A percentile compares a stretch with the other conserved stretches of the same genome.
Conservation (phyloP, 1,139 yeast genomes). For the Sugiyamaella sp. region DNA sequence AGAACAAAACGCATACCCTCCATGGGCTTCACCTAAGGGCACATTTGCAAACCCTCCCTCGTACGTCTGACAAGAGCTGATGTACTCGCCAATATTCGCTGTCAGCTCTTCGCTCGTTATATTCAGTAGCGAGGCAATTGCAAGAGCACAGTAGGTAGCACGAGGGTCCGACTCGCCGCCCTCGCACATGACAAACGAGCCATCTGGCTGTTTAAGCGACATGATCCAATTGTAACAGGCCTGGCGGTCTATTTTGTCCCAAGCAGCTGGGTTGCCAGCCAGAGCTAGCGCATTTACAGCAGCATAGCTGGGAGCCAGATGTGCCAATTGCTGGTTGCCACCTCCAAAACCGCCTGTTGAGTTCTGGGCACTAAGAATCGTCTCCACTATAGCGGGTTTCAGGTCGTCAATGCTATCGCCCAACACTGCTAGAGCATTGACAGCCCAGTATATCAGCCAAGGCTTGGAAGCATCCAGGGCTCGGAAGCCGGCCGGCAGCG, state of each 20-base stretch:
- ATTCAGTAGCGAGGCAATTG: conserved; percentile 68
- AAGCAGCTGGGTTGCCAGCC: conserved; percentile 51
- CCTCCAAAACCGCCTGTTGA: conserved; percentile 79
- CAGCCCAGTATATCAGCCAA: conserved; percentile 87
- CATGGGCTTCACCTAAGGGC: conserved; percentile 85
- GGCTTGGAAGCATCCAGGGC: conserved; percentile 84
- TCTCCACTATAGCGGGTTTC: conserved; percentile 36
- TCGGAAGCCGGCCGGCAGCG: conserved; percentile 54
- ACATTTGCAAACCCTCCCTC: conserved; percentile 95
- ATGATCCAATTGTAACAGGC: conserved; percentile 65
- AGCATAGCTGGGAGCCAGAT: conserved; percentile 85
- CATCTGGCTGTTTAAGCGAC: conserved; percentile 64
- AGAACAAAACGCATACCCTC: conserved; percentile 94
- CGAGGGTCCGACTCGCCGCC: conserved; percentile 88
- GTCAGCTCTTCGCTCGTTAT: conserved; percentile 65
- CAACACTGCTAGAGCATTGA: conserved; percentile 56
- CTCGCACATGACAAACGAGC: conserved; percentile 71
- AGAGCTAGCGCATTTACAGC: conserved; percentile 65
- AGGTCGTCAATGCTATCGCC: conserved; percentile 38
- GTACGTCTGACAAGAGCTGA: conserved; percentile 77
- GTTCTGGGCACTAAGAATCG: conserved; percentile 41
- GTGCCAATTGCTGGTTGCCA: conserved; percentile 78
- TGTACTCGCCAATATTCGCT: conserved; percentile 59
- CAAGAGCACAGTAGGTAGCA: conserved; percentile 83
- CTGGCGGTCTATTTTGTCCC: conserved; percentile 51